A percentile compares a stretch with the other conserved stretches of the same genome.
These are phyloP conservation scores for Nelumbo lutea DNA, from an alignment of 164 flowering plant species.

Conservation along the genomic window DNA sequence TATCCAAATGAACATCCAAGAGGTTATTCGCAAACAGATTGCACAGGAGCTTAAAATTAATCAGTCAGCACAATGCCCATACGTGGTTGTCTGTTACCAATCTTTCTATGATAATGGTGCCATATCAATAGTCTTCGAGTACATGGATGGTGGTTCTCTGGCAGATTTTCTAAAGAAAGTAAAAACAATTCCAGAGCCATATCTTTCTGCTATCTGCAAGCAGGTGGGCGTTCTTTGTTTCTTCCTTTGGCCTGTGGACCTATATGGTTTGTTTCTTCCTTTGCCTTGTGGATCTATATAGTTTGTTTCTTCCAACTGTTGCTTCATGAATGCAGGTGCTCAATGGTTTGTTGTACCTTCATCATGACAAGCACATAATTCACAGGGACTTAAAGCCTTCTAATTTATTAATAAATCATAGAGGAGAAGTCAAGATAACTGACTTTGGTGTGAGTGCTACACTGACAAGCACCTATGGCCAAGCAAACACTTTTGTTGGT, in stretches of 20 bases:
- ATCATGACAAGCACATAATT: slow-evolving; percentile 85
- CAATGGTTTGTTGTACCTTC: slow-evolving; percentile 82
- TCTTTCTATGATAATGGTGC: slow-evolving; percentile 85
- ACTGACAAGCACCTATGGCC: slow-evolving; percentile 66
- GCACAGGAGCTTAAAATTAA: slow-evolving; percentile 90
- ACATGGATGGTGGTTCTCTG: slow-evolving; percentile 99
- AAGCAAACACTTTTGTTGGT: slow-evolving; percentile 83
- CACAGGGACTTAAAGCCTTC: slow-evolving; percentile 97
- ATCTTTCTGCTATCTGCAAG: slow-evolving; percentile 86
- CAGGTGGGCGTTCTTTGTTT: slow-evolving; percentile 44
- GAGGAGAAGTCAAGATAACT: slow-evolving; percentile 93
- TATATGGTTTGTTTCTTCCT: neutral
- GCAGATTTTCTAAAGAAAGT: slow-evolving; percentile 78
- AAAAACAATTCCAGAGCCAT: slow-evolving; percentile 67
- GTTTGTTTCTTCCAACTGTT: neutral
- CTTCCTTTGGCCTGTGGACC: neutral
- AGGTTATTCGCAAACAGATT: slow-evolving; percentile 57
- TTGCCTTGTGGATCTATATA: neutral
- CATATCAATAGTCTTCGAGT: slow-evolving; percentile 84
- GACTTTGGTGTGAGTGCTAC: slow-evolving; percentile 97
- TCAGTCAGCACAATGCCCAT: slow-evolving; percentile 80
- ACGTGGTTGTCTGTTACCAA: slow-evolving; percentile 83
- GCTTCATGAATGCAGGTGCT: slow-evolving; percentile 58
- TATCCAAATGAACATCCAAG: slow-evolving; percentile 81
- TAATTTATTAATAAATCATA: slow-evolving; percentile 81